A percentile compares a stretch with the other conserved stretches of the same genome.
Evolutionary conservation across 2,329 filamentous ascomycete genomes (phyloP).

Genomic region (Apiospora pterosperma): DNA sequence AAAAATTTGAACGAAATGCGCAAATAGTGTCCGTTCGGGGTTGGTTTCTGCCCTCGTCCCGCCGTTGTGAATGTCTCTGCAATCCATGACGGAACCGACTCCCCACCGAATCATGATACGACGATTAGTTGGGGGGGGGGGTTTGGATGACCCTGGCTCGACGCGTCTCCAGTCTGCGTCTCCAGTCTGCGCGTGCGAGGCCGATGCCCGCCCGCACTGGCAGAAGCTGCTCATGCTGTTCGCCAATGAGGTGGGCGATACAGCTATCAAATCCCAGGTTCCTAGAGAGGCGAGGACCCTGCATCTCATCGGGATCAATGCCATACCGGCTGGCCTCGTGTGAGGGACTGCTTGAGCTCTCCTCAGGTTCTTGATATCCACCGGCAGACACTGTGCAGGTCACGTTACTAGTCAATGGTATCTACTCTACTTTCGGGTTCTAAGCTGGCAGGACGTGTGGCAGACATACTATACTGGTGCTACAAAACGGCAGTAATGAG

Average conservation of each 20-base stretch:
- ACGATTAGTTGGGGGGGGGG: background rate
- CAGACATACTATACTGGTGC: background rate
- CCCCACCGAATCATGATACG: background rate
- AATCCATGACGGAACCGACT: background rate
- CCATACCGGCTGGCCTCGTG: background rate
- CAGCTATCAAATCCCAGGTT: no score
- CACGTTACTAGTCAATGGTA: background rate
- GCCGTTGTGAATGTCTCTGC: background rate
- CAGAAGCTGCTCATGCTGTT: background rate
- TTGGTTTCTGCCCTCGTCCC: background rate
- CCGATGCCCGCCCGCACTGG: background rate
- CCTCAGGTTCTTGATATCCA: background rate
- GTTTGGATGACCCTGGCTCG: background rate
- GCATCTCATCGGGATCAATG: background rate
- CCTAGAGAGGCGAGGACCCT: no score
- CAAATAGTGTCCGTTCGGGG: background rate
- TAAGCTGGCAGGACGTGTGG: background rate
- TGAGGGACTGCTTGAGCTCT: background rate
- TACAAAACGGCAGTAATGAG: background rate
- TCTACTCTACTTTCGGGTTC: background rate
- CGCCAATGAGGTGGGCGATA: background rate
- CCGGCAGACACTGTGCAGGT: no score
- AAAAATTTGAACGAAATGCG: background rate
- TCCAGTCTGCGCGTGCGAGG: background rate
- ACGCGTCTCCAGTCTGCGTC: background rate